Evolutionary conservation across 805 yeast genomes (phyloP), one percentile per base, ranked within the genome.

Genomic region (Saccharomycopsis babjevae): DNA sequence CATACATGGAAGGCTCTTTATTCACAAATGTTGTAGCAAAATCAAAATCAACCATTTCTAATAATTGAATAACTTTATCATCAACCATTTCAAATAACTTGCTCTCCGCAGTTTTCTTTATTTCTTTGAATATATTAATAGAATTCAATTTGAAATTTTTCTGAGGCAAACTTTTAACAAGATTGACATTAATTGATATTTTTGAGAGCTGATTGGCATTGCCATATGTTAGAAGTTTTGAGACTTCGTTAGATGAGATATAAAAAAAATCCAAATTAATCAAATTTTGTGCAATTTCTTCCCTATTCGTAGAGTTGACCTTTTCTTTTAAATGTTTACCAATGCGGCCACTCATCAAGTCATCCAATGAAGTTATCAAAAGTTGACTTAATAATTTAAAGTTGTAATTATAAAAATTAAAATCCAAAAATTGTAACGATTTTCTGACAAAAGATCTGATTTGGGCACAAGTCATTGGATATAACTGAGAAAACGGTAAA

Each of bases 191-290:
- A 71, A 70, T 18, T 71, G 77, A 70, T 60, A 36, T 18, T 15
- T 52, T 72, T 56, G 61, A 75, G 68, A 57, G 75, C 74, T n/a
- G 83, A 25, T 57, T 55, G 7, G 55, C 60, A 13, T 77, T 71
- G 40, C 71, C 69, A 18, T 69, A 71, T 22, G 77, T 74, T 67
- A 82, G 71, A 57, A 71, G 65, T 34, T 66, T 66, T 61, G 80
- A 79, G 57, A 93, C 77, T 70, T 87, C 91, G 58, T 77, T 76
- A 10, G 92, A 81, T 60, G 96, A 89, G 66, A 79, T 83, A 50
- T 88, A 79, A 71, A 92, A 93, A 70, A 88, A 89, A 69, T 93
- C 97, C 67, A 93, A 75, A 70, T 94, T 91, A 61, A 94, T 86
- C 66, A 89, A 78, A 66, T 89, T 89, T 74, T 94, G 98, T 0